These are phyloP conservation scores for Tulasnella sp. DNA, from an alignment of 768 basidiomycete genomes.

Conservation along the genomic window DNA sequence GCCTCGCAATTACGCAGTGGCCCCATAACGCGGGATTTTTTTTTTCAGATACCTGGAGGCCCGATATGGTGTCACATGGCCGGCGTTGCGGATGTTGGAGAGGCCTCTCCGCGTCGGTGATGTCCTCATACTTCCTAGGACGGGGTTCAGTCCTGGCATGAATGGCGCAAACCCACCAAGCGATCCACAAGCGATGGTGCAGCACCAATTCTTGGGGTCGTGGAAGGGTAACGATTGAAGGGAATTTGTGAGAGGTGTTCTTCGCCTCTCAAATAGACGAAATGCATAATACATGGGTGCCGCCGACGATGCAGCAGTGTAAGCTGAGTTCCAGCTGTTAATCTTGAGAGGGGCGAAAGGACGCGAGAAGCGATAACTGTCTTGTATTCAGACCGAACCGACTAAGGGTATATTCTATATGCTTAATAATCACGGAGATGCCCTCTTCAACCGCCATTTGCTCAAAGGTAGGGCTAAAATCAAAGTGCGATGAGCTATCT, in stretches of 20 bases:
- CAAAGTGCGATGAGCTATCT: slow-evolving; percentile 10
- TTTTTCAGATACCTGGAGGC: slow-evolving; percentile 29
- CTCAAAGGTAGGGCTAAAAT: slow-evolving; percentile 51
- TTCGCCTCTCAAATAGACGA: too few species aligned
- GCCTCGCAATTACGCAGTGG: too few species aligned
- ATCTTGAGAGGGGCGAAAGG: too few species aligned
- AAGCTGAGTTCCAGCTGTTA: too few species aligned
- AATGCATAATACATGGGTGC: too few species aligned
- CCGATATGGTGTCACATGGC: slow-evolving; percentile 31
- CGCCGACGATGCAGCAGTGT: too few species aligned
- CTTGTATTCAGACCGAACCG: too few species aligned
- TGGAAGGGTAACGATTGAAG: slow-evolving; percentile 16
- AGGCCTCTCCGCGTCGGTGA: slow-evolving; percentile 29
- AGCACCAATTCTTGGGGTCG: slow-evolving; percentile 21
- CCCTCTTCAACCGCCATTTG: slow-evolving; percentile 53
- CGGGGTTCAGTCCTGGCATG: slow-evolving; percentile 27
- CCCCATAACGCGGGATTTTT: neutral
- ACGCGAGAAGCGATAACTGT: too few species aligned
- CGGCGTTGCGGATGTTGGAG: slow-evolving; percentile 25
- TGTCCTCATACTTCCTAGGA: slow-evolving; percentile 31
- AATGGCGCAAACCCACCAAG: slow-evolving; percentile 21
- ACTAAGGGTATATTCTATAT: too few species aligned
- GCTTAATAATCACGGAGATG: neutral
- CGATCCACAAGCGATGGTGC: slow-evolving; percentile 25
- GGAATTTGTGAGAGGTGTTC: too few species aligned